Conservation (phyloP, 2,329 filamentous ascomycete genomes). For the Aspergillus brunneoviolaceus region DNA sequence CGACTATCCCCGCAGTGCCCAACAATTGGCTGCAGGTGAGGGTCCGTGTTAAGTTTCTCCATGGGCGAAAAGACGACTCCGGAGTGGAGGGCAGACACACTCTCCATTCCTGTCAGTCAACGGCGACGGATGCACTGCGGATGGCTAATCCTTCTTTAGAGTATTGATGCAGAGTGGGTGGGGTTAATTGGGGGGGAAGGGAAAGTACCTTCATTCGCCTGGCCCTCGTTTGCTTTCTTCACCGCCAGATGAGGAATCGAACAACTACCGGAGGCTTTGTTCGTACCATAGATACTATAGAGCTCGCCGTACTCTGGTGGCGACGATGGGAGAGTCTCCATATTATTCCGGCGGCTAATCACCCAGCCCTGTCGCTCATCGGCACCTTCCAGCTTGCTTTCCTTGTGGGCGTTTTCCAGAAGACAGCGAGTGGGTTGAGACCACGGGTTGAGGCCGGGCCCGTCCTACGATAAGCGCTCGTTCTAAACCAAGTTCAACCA, state of each 20-base stretch:
- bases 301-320: background rate
- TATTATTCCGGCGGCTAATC: slow-evolving; percentile 1
- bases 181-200: slow-evolving; percentile 19
- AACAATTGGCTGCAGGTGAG: slow-evolving; percentile 10
- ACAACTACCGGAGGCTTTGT: slow-evolving; percentile 3
- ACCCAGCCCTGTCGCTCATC: slow-evolving; percentile 13
- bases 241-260: slow-evolving; percentile 24
- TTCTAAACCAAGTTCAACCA: background rate
- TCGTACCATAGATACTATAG: background rate
- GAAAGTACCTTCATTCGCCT: slow-evolving; percentile 17
- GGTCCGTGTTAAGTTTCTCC: slow-evolving; percentile 8
- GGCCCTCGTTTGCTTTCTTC: slow-evolving; percentile 22
- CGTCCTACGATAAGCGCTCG: slow-evolving; percentile 3
- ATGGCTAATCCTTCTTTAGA: slow-evolving; percentile 4
- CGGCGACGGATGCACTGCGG: slow-evolving; percentile 8
- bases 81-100: background rate
- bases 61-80: background rate
- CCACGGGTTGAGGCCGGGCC: background rate
- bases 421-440: slow-evolving; percentile 10
- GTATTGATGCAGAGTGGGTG: slow-evolving; percentile 21
- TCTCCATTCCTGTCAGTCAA: background rate
- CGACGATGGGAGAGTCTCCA: background rate
- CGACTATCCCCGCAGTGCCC: slow-evolving; percentile 10
- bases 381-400: slow-evolving; percentile 3
- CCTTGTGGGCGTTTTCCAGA: slow-evolving; percentile 17